A percentile compares a stretch with the other conserved stretches of the same genome.
Evolutionary conservation across 352 stramenopile species (phyloP).

Genomic region (Globisporangium camurandrum): DNA sequence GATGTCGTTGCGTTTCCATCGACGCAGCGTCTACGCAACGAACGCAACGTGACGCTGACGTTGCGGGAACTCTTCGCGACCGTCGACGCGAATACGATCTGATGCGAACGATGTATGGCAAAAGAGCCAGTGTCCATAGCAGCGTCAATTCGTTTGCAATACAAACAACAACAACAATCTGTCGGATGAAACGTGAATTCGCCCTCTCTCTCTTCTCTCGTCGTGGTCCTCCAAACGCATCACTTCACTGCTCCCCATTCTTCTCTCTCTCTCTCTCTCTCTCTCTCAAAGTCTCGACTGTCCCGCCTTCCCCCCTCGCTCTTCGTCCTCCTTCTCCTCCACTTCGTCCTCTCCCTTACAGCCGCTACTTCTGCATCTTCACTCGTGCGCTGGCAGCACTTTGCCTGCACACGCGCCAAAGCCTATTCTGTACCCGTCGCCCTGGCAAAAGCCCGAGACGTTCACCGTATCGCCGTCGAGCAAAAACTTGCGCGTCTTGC

Average conservation of each 20-base stretch:
- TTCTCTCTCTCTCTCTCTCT: not conserved
- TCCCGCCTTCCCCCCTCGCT: not conserved
- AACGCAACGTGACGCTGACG: constrained; percentile 24
- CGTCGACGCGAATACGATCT: constrained; percentile 31
- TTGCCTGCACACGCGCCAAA: constrained; percentile 92
- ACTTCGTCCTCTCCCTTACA: not conserved
- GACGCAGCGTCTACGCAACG: constrained; percentile 10
- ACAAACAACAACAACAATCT: not conserved
- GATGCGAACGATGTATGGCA: no score
- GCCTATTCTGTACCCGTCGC: constrained; percentile 89
- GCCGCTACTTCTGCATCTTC: constrained; percentile 5
- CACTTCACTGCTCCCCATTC: not conserved
- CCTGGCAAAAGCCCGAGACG: constrained; percentile 91
- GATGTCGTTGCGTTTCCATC: constrained; percentile 25
- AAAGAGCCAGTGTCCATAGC: no score
- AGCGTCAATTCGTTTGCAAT: no score
- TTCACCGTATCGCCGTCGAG: constrained; percentile 92
- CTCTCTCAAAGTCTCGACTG: not conserved
- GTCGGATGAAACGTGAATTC: no score
- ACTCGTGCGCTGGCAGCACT: constrained; percentile 81
- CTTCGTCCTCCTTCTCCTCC: not conserved
- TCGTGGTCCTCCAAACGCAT: no score
- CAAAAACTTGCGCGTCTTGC: constrained; percentile 90
- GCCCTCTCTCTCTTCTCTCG: no score
- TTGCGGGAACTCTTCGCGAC: constrained; percentile 35